Base-by-base conservation (phyloP, 441 rosid genomes). In the Populus trichocarpa region DNA sequence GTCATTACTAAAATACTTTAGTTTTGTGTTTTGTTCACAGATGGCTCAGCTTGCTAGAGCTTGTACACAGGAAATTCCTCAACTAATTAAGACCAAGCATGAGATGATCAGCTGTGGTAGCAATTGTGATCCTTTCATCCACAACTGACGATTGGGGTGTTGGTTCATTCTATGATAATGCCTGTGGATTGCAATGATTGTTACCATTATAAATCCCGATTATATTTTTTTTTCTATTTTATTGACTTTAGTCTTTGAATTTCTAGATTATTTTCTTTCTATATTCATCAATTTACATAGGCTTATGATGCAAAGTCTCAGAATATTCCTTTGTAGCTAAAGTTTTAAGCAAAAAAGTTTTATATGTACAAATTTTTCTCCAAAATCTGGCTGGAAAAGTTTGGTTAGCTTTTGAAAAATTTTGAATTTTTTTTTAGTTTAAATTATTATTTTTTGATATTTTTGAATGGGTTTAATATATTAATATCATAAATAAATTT, bases 31-130 rank as follows among this genome's bases (percentile, higher is more conserved):
- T n/a, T 8, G 25, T 57, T 67, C 2, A 23, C 88, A 91, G 97
- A 91, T 92, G 91, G 90, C 91, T 50, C 92, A 91, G 80, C 86
- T 92, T 65, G 98, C 95, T 18, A 92, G 81, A 82, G 95, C 91
- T 5, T 91, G 66, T 5, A 66, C 50, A 50, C 79, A 73, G 32
- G 79, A 80, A 38, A 85, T 80, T 80, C 70, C 96, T 20, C 90
- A 87, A 63, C 85, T 87, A 87, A 63, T 85, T 87, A 46, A 88
- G 95, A 14, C 97, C 97, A 22, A 88, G 87, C 78, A 94, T 91
- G 98, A 89, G 93, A 75, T 88, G 93, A 75, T 88, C 95, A 42
- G 82, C 91, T 11, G 97, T 94, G 79, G 96, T 91, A 42, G 95
- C 96, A 14, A 83, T 91, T 42, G 87, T 89, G 80, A 91, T 93